A percentile compares a stretch with the other conserved stretches of the same genome.
Conservation (phyloP, 305 asterid species). For the Caryopteris hybrid region DNA sequence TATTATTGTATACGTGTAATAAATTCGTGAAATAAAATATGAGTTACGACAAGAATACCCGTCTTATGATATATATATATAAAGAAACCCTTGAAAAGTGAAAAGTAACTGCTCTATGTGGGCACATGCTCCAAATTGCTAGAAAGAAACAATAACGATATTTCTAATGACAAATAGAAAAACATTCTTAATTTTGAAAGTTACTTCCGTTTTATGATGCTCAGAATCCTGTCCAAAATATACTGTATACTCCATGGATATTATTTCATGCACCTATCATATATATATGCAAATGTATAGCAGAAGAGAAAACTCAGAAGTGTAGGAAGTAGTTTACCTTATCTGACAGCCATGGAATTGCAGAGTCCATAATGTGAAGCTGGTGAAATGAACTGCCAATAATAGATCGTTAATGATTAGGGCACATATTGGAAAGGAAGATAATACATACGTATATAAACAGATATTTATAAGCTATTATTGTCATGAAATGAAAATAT, state of each 20-base stretch:
- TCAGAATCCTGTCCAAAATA: too few relatives aligned
- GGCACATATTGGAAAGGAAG: neutral
- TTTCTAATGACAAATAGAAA: neutral
- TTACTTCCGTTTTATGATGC: too few relatives aligned
- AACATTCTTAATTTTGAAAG: neutral
- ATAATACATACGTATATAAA: too few relatives aligned
- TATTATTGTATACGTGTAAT: too few relatives aligned
- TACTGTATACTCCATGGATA: too few relatives aligned
- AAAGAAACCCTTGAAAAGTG: neutral
- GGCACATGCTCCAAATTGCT: too few relatives aligned
- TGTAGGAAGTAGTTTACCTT: neutral
- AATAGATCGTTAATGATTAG: neutral
- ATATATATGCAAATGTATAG: neutral
- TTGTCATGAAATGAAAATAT: neutral
- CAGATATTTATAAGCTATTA: too few relatives aligned
- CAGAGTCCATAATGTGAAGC: slow-evolving; percentile 2
- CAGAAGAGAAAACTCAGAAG: neutral
- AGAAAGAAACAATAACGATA: neutral
- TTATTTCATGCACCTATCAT: too few relatives aligned
- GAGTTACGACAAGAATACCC: too few relatives aligned
- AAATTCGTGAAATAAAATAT: too few relatives aligned
- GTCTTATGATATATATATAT: too few relatives aligned
- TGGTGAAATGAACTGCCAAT: too few relatives aligned
- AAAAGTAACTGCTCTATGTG: neutral
- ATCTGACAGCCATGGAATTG: neutral